These are phyloP conservation scores for Xerocomellus chrysenteron DNA, from an alignment of 768 basidiomycete genomes.

Conservation along the genomic window DNA sequence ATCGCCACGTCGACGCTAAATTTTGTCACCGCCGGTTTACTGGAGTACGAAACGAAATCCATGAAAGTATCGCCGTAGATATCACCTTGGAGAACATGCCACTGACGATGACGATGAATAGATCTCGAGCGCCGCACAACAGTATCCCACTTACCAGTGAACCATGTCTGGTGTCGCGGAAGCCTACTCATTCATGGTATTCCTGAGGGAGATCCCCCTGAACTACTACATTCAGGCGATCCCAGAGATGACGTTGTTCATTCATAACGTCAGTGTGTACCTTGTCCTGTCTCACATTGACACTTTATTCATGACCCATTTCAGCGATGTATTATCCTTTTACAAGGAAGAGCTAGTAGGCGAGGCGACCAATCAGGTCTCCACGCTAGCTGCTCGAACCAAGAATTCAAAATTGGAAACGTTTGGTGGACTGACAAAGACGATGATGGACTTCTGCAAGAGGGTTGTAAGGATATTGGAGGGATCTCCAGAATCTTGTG, in stretches of 20 bases:
- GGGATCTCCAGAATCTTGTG: conserved; percentile 14
- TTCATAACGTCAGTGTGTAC: conserved; percentile 37
- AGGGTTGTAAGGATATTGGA: conserved; percentile 26
- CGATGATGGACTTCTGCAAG: conserved; percentile 24
- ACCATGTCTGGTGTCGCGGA: conserved; percentile 36
- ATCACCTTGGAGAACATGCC: background rate
- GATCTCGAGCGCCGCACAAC: conserved; percentile 24
- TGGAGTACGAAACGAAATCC: conserved; percentile 32
- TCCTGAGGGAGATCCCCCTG: conserved; percentile 33
- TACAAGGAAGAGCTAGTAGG: conserved; percentile 41
- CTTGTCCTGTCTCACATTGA: background rate
- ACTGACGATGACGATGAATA: background rate
- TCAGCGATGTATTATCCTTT: conserved; percentile 41
- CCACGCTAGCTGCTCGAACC: conserved; percentile 28
- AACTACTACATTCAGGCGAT: conserved; percentile 37
- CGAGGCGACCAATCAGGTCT: conserved; percentile 38
- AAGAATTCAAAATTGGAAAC: conserved; percentile 28
- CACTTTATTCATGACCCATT: background rate
- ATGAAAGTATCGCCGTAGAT: conserved; percentile 22
- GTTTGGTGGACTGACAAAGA: conserved; percentile 24
- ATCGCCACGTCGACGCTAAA: conserved; percentile 39
- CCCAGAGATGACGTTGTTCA: conserved; percentile 36
- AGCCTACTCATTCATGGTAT: conserved; percentile 37
- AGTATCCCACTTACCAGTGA: conserved; percentile 28
- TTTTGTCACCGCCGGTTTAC: conserved; percentile 33